Base-by-base conservation (phyloP, 2,329 filamentous ascomycete species). In the Trichophyton simii region DNA sequence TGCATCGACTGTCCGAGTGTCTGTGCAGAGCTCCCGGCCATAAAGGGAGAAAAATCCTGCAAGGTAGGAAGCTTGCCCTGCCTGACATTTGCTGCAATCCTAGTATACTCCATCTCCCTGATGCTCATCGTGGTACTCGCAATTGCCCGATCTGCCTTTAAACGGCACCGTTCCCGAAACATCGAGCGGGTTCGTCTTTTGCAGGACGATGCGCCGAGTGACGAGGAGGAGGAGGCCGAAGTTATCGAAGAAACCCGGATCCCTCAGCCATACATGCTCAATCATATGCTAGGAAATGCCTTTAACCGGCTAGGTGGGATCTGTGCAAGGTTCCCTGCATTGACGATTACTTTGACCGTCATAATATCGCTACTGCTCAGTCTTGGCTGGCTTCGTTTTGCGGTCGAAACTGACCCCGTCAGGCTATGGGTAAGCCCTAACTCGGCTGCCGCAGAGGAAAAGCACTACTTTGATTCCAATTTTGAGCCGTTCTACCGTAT, bases 401-500 rank as follows among this genome's bases (percentile, higher is more conserved):
- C 88, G n/a, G 80, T 99, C 41, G 94, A 97, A 73, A 88, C 81
- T 22, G 88, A 97, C 64, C 94, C 94, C 4, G 94, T 95, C 9
- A 85, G 88, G 57, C 78, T 99, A 7, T 99, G 94, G 94, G 94
- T 99, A n/a, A 91, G 92, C 68, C 94, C 94, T 6, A 87, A 88
- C 7, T 97, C 94, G 3, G 83, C 86, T 57, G 92, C 95, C 20
- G 94, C 94, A 0, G 83, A 90, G 71, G 92, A 99, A 72, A 99
- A 99, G 76, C 82, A 82, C 1, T 99, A 95, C 71, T 99, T 97
- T 66, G 95, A 99, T 71, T 73, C 83, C 41, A 91, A 90, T 67
- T 99, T 99, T 71, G 95, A 94, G 0, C 91, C 92, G 0, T 99
- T 99, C 70, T 99, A 94, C 75, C 88, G 94, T 46, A 88, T 91